Percentiles rank a stretch among this genome's conserved stretches.
phyloP scores from a whole-genome alignment of 768 basidiomycete species.

The Vararia minispora region DNA sequence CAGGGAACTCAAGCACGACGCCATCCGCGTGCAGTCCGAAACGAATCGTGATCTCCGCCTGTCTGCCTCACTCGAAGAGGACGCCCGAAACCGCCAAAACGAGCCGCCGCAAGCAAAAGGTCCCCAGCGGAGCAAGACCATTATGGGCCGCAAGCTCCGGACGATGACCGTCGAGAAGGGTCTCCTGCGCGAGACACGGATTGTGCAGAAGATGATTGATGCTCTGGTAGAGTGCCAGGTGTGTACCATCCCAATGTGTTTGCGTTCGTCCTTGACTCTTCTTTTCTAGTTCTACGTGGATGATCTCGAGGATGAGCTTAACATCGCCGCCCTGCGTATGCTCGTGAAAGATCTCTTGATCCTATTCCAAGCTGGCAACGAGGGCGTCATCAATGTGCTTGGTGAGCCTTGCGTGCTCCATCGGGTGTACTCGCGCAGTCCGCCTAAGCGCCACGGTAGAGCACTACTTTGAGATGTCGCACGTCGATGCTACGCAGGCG shows the following conservation, averaged over 20 bases:
- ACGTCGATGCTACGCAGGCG: slow-evolving; percentile 79
- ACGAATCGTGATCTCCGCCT: slow-evolving; percentile 77
- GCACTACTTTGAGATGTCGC: slow-evolving; percentile 98
- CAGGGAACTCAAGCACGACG: slow-evolving; percentile 87
- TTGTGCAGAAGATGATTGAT: slow-evolving; percentile 86
- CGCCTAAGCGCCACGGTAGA: slow-evolving; percentile 34
- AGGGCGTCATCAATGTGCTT: slow-evolving; percentile 78
- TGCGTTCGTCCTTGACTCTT: background rate
- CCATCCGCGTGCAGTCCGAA: slow-evolving; percentile 88
- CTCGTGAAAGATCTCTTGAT: slow-evolving; percentile 93
- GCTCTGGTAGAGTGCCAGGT: slow-evolving; percentile 81
- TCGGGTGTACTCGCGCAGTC: slow-evolving; percentile 26
- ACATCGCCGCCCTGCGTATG: slow-evolving; percentile 81
- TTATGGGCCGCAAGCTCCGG: slow-evolving; percentile 75
- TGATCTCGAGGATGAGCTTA: slow-evolving; percentile 86
- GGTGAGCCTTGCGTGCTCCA: slow-evolving; percentile 35
- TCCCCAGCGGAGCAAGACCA: slow-evolving; percentile 55
- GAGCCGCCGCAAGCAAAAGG: slow-evolving; percentile 8
- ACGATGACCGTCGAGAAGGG: slow-evolving; percentile 96
- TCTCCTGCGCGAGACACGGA: slow-evolving; percentile 80
- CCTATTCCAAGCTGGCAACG: slow-evolving; percentile 92
- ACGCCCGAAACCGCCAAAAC: slow-evolving; percentile 15
- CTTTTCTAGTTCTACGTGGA: slow-evolving; percentile 78
- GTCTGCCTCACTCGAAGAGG: slow-evolving; percentile 52
- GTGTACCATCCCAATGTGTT: slow-evolving; percentile 22